Evolutionary conservation across 345 rosid species (phyloP).

Genomic region (Barbarea vulgaris): DNA sequence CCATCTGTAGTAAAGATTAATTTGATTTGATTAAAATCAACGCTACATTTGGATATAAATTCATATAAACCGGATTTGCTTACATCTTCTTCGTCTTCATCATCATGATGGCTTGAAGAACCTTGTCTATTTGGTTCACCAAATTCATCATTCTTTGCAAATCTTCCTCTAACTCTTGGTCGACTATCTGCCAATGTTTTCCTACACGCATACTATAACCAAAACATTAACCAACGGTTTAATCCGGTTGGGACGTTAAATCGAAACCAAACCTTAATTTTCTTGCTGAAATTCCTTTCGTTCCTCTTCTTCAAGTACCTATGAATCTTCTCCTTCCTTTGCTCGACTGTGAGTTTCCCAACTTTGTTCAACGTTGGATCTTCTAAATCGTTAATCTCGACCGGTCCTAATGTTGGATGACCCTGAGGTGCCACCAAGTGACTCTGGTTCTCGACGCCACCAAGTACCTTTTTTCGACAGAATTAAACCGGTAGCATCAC

Average conservation of each 20-base stretch:
- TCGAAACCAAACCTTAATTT: slow-evolving; percentile 69
- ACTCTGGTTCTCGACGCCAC: slow-evolving; percentile 50
- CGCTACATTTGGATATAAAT: neutral
- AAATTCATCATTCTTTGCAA: slow-evolving; percentile 86
- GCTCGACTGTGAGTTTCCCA: slow-evolving; percentile 79
- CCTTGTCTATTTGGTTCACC: slow-evolving; percentile 55
- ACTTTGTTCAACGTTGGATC: slow-evolving; percentile 69
- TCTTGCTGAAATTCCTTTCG: slow-evolving; percentile 94
- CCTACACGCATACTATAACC: slow-evolving; percentile 79
- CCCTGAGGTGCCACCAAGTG: slow-evolving; percentile 32
- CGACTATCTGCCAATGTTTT: slow-evolving; percentile 93
- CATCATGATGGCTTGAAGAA: slow-evolving; percentile 66
- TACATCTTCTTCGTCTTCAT: slow-evolving; percentile 78
- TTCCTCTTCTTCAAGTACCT: slow-evolving; percentile 94
- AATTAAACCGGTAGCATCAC: slow-evolving; percentile 20
- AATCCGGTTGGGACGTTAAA: slow-evolving; percentile 5
- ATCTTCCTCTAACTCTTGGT: slow-evolving; percentile 92
- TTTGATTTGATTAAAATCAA: neutral
- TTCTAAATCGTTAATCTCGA: slow-evolving; percentile 74
- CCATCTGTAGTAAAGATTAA: slow-evolving; percentile 51
- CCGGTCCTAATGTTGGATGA: slow-evolving; percentile 49
- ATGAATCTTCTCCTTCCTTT: slow-evolving; percentile 90
- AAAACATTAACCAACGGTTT: slow-evolving; percentile 1
- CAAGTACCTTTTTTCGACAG: slow-evolving; percentile 49
- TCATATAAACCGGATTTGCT: slow-evolving; percentile 12